Conservation (phyloP, 345 rosid species). For the Bruguiera gymnorhiza region DNA sequence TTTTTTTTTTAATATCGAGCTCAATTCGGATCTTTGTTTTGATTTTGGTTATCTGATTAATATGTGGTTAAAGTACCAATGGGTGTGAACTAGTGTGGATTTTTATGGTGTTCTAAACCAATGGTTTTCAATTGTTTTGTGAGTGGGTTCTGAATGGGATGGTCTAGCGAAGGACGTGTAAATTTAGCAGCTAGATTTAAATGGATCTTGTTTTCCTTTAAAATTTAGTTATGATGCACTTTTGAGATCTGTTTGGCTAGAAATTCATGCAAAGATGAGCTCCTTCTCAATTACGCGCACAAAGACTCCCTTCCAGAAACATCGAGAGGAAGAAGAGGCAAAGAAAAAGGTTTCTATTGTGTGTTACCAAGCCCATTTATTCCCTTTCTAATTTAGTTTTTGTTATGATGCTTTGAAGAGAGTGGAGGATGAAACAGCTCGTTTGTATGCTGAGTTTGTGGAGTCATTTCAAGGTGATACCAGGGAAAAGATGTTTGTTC, state of each 20-base stretch:
- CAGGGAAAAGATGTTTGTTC: conserved; percentile 82
- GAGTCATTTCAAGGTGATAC: conserved; percentile 93
- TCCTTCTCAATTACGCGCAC: conserved; percentile 89
- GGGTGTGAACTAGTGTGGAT: no score
- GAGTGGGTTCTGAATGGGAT: no score
- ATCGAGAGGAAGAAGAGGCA: conserved; percentile 97
- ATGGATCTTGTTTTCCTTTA: no score
- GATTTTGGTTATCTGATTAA: no score
- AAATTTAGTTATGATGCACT: background rate
- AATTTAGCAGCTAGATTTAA: no score
- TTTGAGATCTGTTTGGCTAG: background rate
- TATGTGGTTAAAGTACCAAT: no score
- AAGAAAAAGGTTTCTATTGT: conserved; percentile 61
- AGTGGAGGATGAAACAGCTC: conserved; percentile 95
- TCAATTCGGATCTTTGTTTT: no score
- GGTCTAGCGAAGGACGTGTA: no score
- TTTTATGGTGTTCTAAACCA: no score
- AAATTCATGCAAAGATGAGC: conserved; percentile 53
- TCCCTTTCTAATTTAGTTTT: background rate
- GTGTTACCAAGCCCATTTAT: background rate
- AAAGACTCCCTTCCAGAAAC: conserved; percentile 97
- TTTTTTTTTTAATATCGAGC: no score
- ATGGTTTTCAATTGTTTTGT: no score
- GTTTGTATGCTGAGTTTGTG: conserved; percentile 85
- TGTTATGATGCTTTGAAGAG: conserved; percentile 35